Conservation (phyloP, 305 asterid genomes). For the Stenogyne calaminthoides region DNA sequence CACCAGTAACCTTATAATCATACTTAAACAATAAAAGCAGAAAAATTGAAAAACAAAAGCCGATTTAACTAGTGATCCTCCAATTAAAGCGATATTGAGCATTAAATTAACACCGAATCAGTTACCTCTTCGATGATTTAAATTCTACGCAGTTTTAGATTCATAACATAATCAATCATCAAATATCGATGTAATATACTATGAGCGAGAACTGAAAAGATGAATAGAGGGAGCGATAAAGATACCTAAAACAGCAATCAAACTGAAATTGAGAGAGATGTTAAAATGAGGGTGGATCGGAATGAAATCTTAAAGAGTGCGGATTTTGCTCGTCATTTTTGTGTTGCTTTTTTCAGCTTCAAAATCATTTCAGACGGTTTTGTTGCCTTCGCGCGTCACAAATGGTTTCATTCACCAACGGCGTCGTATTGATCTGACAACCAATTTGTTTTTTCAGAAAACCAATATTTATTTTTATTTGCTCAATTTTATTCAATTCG, state of each 20-base stretch:
- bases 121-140: not conserved
- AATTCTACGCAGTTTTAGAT: not conserved
- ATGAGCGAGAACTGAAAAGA: not conserved
- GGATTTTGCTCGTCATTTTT: constrained; percentile 20
- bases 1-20: not conserved
- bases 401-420: constrained; percentile 7
- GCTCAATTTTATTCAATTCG: not conserved
- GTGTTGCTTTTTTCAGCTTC: constrained; percentile 26
- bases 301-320: constrained; percentile 2
- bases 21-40: not conserved
- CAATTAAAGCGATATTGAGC: constrained; percentile 4
- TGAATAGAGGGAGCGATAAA: constrained; percentile 4
- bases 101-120: not conserved
- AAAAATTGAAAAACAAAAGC: not conserved
- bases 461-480: no score
- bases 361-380: constrained; percentile 31
- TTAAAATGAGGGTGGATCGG: constrained; percentile 18
- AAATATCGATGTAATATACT: not conserved
- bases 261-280: constrained; percentile 15
- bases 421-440: constrained; percentile 17
- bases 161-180: constrained; percentile 3
- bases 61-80: not conserved
- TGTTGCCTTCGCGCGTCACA: constrained; percentile 38
- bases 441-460: no score
- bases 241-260: constrained; percentile 33